Conservation (phyloP, 2,329 filamentous ascomycete genomes). For the Mycogone perniciosa region DNA sequence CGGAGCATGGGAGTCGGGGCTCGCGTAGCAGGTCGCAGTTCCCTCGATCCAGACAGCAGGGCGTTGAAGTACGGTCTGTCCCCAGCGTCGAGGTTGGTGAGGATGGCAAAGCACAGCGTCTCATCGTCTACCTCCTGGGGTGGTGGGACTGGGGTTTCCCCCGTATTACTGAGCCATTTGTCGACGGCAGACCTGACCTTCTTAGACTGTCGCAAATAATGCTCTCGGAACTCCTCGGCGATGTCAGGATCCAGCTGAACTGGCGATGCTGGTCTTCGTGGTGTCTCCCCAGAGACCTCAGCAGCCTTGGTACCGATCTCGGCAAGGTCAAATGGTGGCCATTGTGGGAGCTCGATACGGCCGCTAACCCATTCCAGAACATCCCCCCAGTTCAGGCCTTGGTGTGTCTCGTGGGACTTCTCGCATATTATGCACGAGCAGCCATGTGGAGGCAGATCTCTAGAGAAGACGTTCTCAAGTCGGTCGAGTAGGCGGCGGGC, state of each 20-base stretch:
- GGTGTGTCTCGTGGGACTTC: conserved; percentile 51
- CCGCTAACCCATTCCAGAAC: conserved; percentile 90
- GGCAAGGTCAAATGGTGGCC: conserved; percentile 80
- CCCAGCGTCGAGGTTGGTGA: conserved; percentile 73
- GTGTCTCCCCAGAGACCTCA: conserved; percentile 54
- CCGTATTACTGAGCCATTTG: conserved; percentile 78
- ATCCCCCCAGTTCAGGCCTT: conserved; percentile 88
- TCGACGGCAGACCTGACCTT: conserved; percentile 91
- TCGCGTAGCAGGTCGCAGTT: conserved; percentile 50
- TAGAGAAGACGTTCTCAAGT: conserved; percentile 87
- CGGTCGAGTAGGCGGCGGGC: conserved; percentile 83
- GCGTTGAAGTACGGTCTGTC: conserved; percentile 79
- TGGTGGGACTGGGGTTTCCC: conserved; percentile 64
- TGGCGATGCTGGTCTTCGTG: conserved; percentile 52
- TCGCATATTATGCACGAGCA: conserved; percentile 84
- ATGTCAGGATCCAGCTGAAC: conserved; percentile 86
- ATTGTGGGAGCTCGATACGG: conserved; percentile 73
- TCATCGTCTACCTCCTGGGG: conserved; percentile 91
- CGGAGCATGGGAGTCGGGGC: conserved; percentile 64
- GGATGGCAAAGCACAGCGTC: conserved; percentile 85
- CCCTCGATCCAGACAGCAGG: conserved; percentile 57
- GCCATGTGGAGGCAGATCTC: conserved; percentile 81
- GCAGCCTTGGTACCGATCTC: conserved; percentile 55
- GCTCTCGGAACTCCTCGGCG: conserved; percentile 84
- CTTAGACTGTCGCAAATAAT: conserved; percentile 85